Conservation (phyloP, 2,329 filamentous ascomycete species). For the Sporothrix schenckii region DNA sequence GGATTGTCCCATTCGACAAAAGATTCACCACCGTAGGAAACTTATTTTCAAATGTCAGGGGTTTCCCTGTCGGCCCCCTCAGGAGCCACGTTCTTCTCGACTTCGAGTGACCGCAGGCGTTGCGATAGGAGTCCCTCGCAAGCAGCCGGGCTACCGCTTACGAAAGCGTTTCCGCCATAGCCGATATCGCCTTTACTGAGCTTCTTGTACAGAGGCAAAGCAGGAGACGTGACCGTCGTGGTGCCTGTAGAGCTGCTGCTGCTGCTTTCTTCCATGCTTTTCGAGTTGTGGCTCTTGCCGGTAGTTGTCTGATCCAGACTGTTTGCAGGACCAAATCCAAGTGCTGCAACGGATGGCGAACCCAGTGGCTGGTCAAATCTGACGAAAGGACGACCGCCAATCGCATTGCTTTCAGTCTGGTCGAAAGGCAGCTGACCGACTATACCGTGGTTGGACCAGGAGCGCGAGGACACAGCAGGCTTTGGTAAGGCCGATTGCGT, state of each 20-base stretch:
- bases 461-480: neutral
- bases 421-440: slow-evolving; percentile 59
- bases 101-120: slow-evolving; percentile 65
- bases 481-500: slow-evolving; percentile 34
- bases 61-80: neutral
- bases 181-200: slow-evolving; percentile 66
- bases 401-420: slow-evolving; percentile 39
- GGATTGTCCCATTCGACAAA: neutral
- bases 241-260: neutral
- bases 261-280: neutral
- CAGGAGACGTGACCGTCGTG: neutral
- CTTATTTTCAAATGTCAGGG: neutral
- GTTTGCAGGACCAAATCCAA: neutral
- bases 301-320: neutral
- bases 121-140: slow-evolving; percentile 71
- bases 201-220: slow-evolving; percentile 61
- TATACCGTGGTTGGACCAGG: slow-evolving; percentile 39
- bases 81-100: slow-evolving; percentile 40
- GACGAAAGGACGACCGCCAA: neutral
- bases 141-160: slow-evolving; percentile 45
- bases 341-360: neutral
- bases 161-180: slow-evolving; percentile 60
- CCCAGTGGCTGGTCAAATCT: neutral
- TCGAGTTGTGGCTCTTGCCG: neutral
- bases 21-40: neutral